Evolutionary conservation across 2,329 filamentous ascomycete species (phyloP).

Genomic region (Cladorrhinum sp.): DNA sequence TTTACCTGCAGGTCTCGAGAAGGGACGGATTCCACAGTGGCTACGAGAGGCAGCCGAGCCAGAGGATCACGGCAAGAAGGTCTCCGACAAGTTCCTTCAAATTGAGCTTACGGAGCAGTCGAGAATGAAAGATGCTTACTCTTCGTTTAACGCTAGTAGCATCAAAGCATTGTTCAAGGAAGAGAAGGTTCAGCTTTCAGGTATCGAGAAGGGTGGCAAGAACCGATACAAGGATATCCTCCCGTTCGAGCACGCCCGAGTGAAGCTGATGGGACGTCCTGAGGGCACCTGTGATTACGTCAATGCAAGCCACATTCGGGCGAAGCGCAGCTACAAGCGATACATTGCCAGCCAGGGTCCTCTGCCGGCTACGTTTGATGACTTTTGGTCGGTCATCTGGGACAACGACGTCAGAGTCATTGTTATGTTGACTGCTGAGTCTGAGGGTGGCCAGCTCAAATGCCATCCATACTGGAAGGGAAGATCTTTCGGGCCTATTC

Average conservation of each 20-base stretch:
- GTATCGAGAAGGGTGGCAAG: conserved; percentile 90
- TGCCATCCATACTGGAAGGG: conserved; percentile 91
- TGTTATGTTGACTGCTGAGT: conserved; percentile 93
- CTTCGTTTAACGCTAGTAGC: conserved; percentile 45
- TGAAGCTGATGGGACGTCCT: conserved; percentile 68
- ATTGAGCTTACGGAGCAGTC: conserved; percentile 85
- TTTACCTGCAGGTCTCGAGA: conserved; percentile 45
- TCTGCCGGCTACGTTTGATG: conserved; percentile 88
- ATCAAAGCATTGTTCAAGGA: conserved; percentile 28
- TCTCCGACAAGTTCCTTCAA: conserved; percentile 77
- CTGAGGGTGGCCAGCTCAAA: conserved; percentile 89
- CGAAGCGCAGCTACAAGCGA: conserved; percentile 77
- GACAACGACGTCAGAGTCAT: conserved; percentile 93
- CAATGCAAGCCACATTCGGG: conserved; percentile 84
- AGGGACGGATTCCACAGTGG: conserved; percentile 68
- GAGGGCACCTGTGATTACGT: conserved; percentile 83
- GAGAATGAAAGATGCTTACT: conserved; percentile 81
- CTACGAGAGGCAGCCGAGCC: conserved; percentile 64
- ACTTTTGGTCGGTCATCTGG: conserved; percentile 98
- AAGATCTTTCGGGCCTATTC: conserved; percentile 73
- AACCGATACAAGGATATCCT: conserved; percentile 98
- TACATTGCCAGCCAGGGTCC: conserved; percentile 97
- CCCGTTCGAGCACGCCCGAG: conserved; percentile 90
- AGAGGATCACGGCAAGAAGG: conserved; percentile 70
- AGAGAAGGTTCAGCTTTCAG: conserved; percentile 68